Conservation (phyloP, 2,329 filamentous ascomycete species). For the Simplicillium sp. region DNA sequence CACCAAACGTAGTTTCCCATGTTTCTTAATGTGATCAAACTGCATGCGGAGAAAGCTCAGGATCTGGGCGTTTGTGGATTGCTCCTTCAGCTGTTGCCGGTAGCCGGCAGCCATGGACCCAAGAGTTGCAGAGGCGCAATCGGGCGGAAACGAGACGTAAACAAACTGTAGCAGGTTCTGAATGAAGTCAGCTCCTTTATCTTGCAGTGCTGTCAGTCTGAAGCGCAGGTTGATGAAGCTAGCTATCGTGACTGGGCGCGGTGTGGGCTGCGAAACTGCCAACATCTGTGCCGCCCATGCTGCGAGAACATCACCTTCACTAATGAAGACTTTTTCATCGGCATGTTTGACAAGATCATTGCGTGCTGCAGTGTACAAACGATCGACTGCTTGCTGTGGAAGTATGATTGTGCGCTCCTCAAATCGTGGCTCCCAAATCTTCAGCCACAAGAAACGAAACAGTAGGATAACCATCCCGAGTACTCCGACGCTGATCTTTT, state of each 20-base stretch:
- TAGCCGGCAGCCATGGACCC: conserved; percentile 17
- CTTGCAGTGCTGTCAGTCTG: conserved; percentile 11
- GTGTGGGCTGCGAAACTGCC: conserved; percentile 9
- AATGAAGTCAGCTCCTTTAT: conserved; percentile 12
- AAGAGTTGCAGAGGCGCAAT: conserved; percentile 13
- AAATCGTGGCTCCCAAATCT: conserved; percentile 2
- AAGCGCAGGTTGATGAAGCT: conserved; percentile 17
- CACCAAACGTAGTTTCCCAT: conserved; percentile 11
- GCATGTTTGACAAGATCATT: conserved; percentile 15
- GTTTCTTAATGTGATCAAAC: conserved; percentile 9
- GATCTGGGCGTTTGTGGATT: conserved; percentile 22
- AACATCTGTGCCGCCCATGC: conserved; percentile 26
- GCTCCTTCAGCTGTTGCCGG: conserved; percentile 22
- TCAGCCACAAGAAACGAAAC: neutral
- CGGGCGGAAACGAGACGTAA: conserved; percentile 13
- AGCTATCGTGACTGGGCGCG: conserved; percentile 14
- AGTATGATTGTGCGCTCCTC: conserved; percentile 29
- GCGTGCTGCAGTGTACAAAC: conserved; percentile 19
- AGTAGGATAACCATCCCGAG: neutral
- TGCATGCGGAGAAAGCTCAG: conserved; percentile 16
- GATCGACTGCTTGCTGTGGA: conserved; percentile 18
- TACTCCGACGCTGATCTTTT: neutral
- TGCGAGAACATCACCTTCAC: conserved; percentile 34
- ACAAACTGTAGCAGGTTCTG: conserved; percentile 16
- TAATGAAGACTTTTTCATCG: conserved; percentile 25